Evolutionary conservation across 2,329 filamentous ascomycete species (phyloP).

Genomic region (Penicillium sp.): DNA sequence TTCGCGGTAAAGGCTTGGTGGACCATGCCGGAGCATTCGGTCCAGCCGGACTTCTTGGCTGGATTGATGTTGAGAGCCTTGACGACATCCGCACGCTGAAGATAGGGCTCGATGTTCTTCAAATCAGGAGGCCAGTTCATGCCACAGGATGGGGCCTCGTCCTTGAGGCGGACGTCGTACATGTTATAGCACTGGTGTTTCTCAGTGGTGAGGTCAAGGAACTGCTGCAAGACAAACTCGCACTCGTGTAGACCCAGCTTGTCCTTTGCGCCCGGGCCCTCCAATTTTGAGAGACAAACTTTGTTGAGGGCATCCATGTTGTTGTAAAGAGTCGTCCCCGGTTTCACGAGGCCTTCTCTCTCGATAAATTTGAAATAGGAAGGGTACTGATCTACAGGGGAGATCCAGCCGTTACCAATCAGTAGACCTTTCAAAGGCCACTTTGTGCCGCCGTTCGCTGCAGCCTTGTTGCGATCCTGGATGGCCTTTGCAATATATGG

Average conservation of each 20-base stretch:
- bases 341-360: slow-evolving; percentile 66
- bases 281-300: slow-evolving; percentile 61
- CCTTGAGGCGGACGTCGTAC: slow-evolving; percentile 88
- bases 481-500: slow-evolving; percentile 94
- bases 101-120: slow-evolving; percentile 70
- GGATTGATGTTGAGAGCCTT: slow-evolving; percentile 75
- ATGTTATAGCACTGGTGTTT: slow-evolving; percentile 76
- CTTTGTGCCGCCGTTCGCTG: slow-evolving; percentile 37
- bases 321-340: slow-evolving; percentile 58
- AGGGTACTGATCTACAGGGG: slow-evolving; percentile 82
- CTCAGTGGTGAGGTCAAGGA: slow-evolving; percentile 64
- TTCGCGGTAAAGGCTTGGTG: slow-evolving; percentile 64
- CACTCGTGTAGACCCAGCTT: slow-evolving; percentile 67
- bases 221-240: slow-evolving; percentile 69
- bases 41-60: slow-evolving; percentile 83
- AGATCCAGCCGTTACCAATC: slow-evolving; percentile 98
- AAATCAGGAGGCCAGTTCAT: slow-evolving; percentile 98
- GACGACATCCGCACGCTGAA: slow-evolving; percentile 75
- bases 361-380: slow-evolving; percentile 80
- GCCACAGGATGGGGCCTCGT: slow-evolving; percentile 72
- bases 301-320: slow-evolving; percentile 66
- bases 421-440: slow-evolving; percentile 84
- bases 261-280: slow-evolving; percentile 55
- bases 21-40: slow-evolving; percentile 81
- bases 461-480: slow-evolving; percentile 75